phyloP scores from a whole-genome alignment of 805 yeast genomes.

The Zygosaccharomyces bisporus region DNA sequence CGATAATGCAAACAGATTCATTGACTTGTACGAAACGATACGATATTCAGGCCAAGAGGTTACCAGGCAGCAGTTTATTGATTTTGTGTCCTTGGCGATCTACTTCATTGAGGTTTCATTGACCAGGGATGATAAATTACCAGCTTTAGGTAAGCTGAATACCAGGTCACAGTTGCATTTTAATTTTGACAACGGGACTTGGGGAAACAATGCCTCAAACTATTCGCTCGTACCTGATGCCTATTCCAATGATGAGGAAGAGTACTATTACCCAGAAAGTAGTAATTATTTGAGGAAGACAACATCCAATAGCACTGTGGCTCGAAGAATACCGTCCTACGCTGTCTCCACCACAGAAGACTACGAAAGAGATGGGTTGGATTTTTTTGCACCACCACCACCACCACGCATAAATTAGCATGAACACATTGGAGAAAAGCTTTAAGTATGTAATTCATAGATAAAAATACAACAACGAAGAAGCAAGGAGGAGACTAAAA shows the following conservation, averaged over 20 bases:
- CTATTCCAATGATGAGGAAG: slow-evolving; percentile 11
- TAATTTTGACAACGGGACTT: slow-evolving; percentile 13
- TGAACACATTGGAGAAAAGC: not conserved
- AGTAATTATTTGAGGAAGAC: slow-evolving; percentile 16
- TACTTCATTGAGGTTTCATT: slow-evolving; percentile 32
- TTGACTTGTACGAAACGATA: slow-evolving; percentile 59
- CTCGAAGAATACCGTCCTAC: slow-evolving; percentile 11
- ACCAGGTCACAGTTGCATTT: slow-evolving; percentile 14
- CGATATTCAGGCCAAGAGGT: slow-evolving; percentile 64
- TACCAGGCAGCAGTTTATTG: slow-evolving; percentile 53
- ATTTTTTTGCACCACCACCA: not conserved
- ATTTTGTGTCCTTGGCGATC: slow-evolving; percentile 49
- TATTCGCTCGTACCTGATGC: slow-evolving; percentile 7
- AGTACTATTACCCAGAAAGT: slow-evolving; percentile 17
- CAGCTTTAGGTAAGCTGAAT: slow-evolving; percentile 6
- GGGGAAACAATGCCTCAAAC: slow-evolving; percentile 14
- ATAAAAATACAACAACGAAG: slow-evolving; percentile 2
- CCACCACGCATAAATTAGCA: not conserved
- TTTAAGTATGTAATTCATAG: slow-evolving; percentile 1
- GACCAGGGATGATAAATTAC: slow-evolving; percentile 16
- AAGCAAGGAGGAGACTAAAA: not conserved
- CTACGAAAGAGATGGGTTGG: not conserved
- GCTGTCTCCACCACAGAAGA: slow-evolving; percentile 5
- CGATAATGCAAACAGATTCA: slow-evolving; percentile 35
- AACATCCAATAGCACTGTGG: slow-evolving; percentile 24